Percentiles rank a stretch among this genome's conserved stretches.
Evolutionary conservation across 306 rosid genomes (phyloP).

Genomic region (Cicer arietinum): DNA sequence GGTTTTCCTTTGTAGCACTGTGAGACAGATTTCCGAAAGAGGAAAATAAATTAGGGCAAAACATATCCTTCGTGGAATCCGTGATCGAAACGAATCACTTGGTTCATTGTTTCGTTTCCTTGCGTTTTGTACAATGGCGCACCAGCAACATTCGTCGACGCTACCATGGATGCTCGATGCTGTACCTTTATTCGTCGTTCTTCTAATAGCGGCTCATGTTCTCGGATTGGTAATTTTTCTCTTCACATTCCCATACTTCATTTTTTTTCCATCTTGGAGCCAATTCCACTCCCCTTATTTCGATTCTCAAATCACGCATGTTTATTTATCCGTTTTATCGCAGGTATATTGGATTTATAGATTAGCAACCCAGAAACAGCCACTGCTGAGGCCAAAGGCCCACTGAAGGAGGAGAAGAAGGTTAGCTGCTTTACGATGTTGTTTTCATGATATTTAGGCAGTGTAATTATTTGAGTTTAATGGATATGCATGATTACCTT

Average conservation of each 20-base stretch:
- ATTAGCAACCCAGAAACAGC: conserved; percentile 53
- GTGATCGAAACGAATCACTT: conserved; percentile 19
- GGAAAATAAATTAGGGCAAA: too few species aligned
- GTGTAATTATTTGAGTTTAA: not conserved
- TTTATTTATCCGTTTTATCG: not conserved
- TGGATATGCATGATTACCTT: too few species aligned
- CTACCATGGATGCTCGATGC: conserved; percentile 65
- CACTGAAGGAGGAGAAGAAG: conserved; percentile 60
- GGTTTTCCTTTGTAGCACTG: not conserved
- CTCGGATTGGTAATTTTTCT: conserved; percentile 66
- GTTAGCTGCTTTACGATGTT: conserved; percentile 17
- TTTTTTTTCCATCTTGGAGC: too few species aligned
- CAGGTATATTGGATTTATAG: conserved; percentile 75
- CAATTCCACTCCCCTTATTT: not conserved
- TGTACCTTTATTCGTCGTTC: conserved; percentile 61
- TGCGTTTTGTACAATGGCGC: conserved; percentile 55
- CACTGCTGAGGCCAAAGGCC: conserved; percentile 53
- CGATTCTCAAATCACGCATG: not conserved
- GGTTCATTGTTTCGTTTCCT: not conserved
- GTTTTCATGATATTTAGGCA: not conserved
- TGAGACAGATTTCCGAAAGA: not conserved
- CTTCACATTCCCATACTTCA: not conserved
- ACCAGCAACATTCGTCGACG: conserved; percentile 48
- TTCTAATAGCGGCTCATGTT: conserved; percentile 77
- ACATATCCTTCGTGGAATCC: not conserved